phyloP scores from a whole-genome alignment of 2,329 filamentous ascomycete genomes.

The Stromatinia cepivora region DNA sequence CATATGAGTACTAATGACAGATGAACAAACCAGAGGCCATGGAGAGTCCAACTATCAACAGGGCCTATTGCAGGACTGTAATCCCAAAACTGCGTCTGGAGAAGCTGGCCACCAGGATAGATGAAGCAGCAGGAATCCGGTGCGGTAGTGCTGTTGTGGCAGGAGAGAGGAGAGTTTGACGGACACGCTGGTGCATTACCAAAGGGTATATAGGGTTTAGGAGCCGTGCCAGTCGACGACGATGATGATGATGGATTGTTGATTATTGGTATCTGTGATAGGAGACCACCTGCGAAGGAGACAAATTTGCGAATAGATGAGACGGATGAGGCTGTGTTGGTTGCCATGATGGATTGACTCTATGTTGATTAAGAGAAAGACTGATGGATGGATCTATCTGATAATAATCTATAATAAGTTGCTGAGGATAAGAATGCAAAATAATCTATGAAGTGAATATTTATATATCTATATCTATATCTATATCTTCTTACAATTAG shows the following conservation, averaged over 20 bases:
- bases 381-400: background rate
- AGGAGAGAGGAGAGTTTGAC: conserved; percentile 50
- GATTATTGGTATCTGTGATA: conserved; percentile 34
- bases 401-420: background rate
- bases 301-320: conserved; percentile 34
- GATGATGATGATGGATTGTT: conserved; percentile 19
- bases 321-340: conserved; percentile 17
- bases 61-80: conserved; percentile 63
- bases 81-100: conserved; percentile 81
- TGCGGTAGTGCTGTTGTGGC: conserved; percentile 62
- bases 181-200: conserved; percentile 36
- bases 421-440: background rate
- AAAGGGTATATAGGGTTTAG: conserved; percentile 22
- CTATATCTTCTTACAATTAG: background rate
- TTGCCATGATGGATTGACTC: conserved; percentile 4
- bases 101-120: conserved; percentile 67
- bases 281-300: conserved; percentile 31
- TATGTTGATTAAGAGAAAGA: background rate
- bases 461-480: background rate
- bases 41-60: conserved; percentile 70
- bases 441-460: background rate
- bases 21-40: conserved; percentile 56
- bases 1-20: background rate
- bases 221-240: background rate
- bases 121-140: conserved; percentile 74